Evolutionary conservation across 345 rosid genomes (phyloP).

Genomic region (Eucalyptus marginata): DNA sequence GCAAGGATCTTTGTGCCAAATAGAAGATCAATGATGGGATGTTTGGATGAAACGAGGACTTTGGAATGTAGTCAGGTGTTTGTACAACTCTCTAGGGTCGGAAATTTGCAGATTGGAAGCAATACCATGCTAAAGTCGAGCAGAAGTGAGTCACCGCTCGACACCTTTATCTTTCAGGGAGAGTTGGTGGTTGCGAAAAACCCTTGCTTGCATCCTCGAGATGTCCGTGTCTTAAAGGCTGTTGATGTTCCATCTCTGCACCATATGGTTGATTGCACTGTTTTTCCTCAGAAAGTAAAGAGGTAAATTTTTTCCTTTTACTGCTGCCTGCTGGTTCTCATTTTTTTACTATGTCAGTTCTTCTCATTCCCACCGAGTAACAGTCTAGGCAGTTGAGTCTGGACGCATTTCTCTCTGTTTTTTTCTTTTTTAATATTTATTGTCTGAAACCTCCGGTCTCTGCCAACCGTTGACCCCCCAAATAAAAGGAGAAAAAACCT

Average conservation of each 20-base stretch:
- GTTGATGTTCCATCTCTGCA: conserved; percentile 31
- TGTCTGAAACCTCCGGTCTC: neutral
- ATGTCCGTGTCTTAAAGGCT: conserved; percentile 40
- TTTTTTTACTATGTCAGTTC: neutral
- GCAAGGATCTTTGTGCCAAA: conserved; percentile 5
- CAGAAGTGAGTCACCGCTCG: neutral
- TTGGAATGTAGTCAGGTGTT: conserved; percentile 11
- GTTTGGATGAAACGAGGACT: conserved; percentile 8
- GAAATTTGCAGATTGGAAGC: neutral
- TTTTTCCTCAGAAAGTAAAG: conserved; percentile 56
- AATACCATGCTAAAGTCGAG: neutral
- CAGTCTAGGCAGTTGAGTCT: conserved; percentile 20
- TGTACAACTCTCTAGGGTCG: neutral
- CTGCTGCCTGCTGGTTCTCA: conserved; percentile 9
- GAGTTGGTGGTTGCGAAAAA: conserved; percentile 28
- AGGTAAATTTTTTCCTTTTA: conserved; percentile 13
- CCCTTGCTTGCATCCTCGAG: conserved; percentile 62
- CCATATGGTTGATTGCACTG: conserved; percentile 64
- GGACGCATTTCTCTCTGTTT: neutral
- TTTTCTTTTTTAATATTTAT: conserved; percentile 1
- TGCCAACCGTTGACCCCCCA: neutral
- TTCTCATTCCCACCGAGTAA: conserved; percentile 5
- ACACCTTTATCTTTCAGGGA: neutral
- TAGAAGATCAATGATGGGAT: conserved; percentile 11
- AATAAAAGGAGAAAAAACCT: neutral